Evolutionary conservation across 495 filamentous ascomycete genomes (phyloP), one percentile per base, ranked within the genome.

Genomic region (Thozetella sp.): DNA sequence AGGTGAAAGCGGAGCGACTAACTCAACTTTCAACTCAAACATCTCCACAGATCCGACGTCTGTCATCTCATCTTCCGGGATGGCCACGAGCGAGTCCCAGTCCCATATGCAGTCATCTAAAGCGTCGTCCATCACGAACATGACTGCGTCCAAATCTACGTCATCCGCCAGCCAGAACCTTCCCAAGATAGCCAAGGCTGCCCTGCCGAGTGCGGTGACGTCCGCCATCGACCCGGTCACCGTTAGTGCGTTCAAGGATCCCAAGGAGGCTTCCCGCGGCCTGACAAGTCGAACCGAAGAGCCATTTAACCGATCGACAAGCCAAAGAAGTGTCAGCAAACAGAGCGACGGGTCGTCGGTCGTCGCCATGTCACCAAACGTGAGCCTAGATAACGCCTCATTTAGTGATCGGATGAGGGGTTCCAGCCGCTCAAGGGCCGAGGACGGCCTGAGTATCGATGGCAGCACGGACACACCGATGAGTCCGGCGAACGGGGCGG

Each of bases 171-270:
- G 56, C 11, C 75, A 76, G 53, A 75, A 64, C 66, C 74, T 83
- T 15, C 69, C 86, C 12, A 80, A 79, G 34, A 82, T 82, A 63
- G 71, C 75, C 22, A 78, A 74, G 26, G 64, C 74, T 57, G 66
- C 72, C 13, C 46, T 34, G 10, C 15, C 69, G 4, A 55, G 55
- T n/a, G 54, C 66, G 4, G 46, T 58, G 27, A 61, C 55, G 46
- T 66, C 72, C 25, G 66, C 67, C 20, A 67, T 88, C 37, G 85
- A 81, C 12, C 81, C 88, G 24, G 67, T 87, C 17, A 82, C 85
- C 64, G 80, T 83, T 23, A 86, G 75, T 62, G 85, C 80, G 20
- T 71, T 85, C 45, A 57, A 66, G 50, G 68, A 73, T 43, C 43
- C 43, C 11, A 83, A 78, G 67, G 83, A 86, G 30, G 62, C 62